Base-by-base conservation (phyloP, 306 rosid genomes). In the Lablab purpureus region DNA sequence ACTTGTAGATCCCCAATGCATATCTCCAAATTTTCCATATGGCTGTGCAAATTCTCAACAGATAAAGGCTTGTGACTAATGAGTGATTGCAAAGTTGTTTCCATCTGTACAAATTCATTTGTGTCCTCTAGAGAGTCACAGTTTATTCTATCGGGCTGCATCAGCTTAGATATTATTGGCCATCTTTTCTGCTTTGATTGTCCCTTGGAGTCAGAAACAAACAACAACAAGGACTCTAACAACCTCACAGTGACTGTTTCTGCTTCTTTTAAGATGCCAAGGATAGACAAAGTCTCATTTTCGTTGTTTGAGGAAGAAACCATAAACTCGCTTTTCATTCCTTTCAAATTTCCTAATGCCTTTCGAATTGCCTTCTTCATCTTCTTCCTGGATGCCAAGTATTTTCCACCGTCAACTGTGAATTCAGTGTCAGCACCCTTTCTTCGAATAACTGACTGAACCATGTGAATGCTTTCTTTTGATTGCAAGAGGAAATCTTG, bases 71-170 rank as follows among this genome's bases (percentile, higher is more conserved):
- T 85, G 49, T 85, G 66, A 67, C 62, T 9, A 5, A 56, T 55
- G 37, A 80, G 46, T 22, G 76, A 65, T 54, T 81, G 79, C 83
- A 85, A 73, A 51, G 69, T 47, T 50, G 65, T 23, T 59, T 85
- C 88, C 46, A 85, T 75, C 56, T 58, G 73, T 27, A 13, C 74
- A 73, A 81, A 71, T 67, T 85, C 83, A 77, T 81, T 81, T 37
- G 69, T 19, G n/a, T 28, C 40, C 19, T 67, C 71, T 77, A 73
- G 66, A 73, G 78, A 81, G 41, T 77, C 79, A 68, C 76, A 73
- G 5, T 7, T 62, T n/a, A 85, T 81, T 82, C 50, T 85, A 74
- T 76, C 58, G 17, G 82, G 67, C 12, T 78, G 84, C 76, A 78
- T 70, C 60, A 82, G 28, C 80, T 82, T 85, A 45, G 79, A 52